These are phyloP conservation scores for Delonix regia DNA, from an alignment of 306 rosid species.

Conservation along the genomic window DNA sequence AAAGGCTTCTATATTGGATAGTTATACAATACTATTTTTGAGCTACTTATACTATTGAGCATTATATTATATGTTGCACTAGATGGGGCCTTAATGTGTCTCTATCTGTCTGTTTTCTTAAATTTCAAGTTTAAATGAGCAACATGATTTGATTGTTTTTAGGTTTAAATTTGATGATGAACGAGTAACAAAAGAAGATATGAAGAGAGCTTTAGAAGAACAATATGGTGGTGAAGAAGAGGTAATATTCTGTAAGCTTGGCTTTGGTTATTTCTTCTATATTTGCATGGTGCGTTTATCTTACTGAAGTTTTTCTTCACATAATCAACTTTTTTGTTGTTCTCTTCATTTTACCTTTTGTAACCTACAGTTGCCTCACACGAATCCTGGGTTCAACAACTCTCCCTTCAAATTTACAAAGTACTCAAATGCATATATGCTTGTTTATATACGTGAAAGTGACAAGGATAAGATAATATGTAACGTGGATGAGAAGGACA, in stretches of 20 bases:
- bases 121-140: constrained; percentile 4
- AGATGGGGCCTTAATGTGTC: background rate
- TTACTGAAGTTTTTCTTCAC: constrained; percentile 1
- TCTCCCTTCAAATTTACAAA: constrained; percentile 89
- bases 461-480: constrained; percentile 91
- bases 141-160: constrained; percentile 11
- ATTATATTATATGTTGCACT: background rate
- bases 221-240: constrained; percentile 97
- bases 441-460: constrained; percentile 88
- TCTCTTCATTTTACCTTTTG: constrained; percentile 25
- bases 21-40: background rate
- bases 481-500: constrained; percentile 86
- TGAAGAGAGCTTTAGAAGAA: constrained; percentile 88
- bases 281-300: background rate
- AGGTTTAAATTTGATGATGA: constrained; percentile 97
- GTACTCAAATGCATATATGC: constrained; percentile 95
- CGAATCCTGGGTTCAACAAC: constrained; percentile 88
- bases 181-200: constrained; percentile 88
- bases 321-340: background rate
- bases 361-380: constrained; percentile 71
- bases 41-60: background rate
- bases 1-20: background rate
- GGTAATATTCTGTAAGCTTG: constrained; percentile 44
- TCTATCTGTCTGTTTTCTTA: background rate
- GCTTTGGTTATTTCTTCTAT: constrained; percentile 4